Evolutionary conservation across 2,329 filamentous ascomycete genomes (phyloP).

Genomic region (Pyrenophora tritici-repentis): DNA sequence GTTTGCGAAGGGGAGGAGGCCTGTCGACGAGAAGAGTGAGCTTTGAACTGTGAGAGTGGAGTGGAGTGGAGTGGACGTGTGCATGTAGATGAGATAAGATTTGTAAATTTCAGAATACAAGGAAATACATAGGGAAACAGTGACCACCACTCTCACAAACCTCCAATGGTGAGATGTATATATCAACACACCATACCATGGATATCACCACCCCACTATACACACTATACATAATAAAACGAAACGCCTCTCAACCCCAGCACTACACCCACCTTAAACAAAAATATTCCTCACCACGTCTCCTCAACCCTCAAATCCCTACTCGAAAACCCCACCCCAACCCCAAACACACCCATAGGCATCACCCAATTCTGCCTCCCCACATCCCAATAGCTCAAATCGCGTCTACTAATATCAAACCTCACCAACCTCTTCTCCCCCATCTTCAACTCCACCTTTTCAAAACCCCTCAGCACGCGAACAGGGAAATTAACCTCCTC

Average conservation of each 20-base stretch:
- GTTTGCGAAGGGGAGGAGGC: slow-evolving; percentile 58
- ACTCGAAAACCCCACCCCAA: slow-evolving; percentile 43
- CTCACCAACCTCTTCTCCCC: slow-evolving; percentile 31
- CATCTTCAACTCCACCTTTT: slow-evolving; percentile 47
- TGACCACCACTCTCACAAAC: no score
- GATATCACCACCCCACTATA: no score
- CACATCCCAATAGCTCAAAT: slow-evolving; percentile 51
- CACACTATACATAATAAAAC: no score
- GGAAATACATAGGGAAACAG: no score
- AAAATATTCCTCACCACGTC: slow-evolving; percentile 29
- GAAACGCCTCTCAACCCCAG: no score
- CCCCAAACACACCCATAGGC: slow-evolving; percentile 39
- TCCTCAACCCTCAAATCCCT: slow-evolving; percentile 38
- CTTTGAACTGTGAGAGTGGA: not conserved
- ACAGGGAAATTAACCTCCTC: slow-evolving; percentile 63
- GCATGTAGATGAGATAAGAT: not conserved
- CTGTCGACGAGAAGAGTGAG: not conserved
- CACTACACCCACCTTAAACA: not conserved
- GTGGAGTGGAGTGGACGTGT: not conserved
- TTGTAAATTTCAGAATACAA: no score
- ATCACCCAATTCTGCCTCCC: slow-evolving; percentile 50
- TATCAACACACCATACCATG: no score
- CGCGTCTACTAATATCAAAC: slow-evolving; percentile 48
- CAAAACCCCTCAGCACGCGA: slow-evolving; percentile 49
- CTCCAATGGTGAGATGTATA: no score